Evolutionary conservation across 495 filamentous ascomycete genomes (phyloP), one percentile per base, ranked within the genome.

Genomic region (Lophiotrema nucula): DNA sequence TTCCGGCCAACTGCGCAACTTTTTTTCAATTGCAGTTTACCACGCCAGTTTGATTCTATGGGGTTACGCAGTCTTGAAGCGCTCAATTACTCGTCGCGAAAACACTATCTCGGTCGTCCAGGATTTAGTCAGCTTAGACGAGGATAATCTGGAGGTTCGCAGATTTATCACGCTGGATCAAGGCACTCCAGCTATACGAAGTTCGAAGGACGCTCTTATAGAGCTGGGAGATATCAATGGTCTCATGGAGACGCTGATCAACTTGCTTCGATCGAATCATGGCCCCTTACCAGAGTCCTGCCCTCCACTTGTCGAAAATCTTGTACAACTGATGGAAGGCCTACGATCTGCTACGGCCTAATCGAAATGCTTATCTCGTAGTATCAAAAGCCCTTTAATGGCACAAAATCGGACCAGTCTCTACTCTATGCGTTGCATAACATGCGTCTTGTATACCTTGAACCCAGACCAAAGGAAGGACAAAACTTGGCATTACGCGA

Each of bases 21-120:
- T 86, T 63, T 73, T 77, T 43, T 81, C 82, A 4, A 77, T 85
- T 12, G 79, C 74, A 0, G 74, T 86, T 0, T 84, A 83, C 56
- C 80, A 86, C 60, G 83, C 81, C 1, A 76, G 76, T 31, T 62
- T 86, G 27, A 78, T 77, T 3, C 71, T 87, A 28, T 87, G 85
- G 85, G 77, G 76, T 0, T 85, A 82, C 50, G 80, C 80, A 24
- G 73, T 83, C 55, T 0, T 67, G 66, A 44, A 61, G 23, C 53
- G 67, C 19, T 44, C 57, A 12, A 69, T 42, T 48, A 16, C 52
- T 6, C 47, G 35, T 28, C 23, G 54, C 31, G 21, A 11, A 39
- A 10, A 19, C 23, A 43, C 13, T 12, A 19, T 15, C 24, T 45
- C 3, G 2, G 19, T 21, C 16, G 28, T 22, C 10, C n/a, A n/a